Evolutionary conservation across 768 basidiomycete genomes (phyloP), one percentile per base, ranked within the genome.

Genomic region (Holtermanniella nyarrowii): DNA sequence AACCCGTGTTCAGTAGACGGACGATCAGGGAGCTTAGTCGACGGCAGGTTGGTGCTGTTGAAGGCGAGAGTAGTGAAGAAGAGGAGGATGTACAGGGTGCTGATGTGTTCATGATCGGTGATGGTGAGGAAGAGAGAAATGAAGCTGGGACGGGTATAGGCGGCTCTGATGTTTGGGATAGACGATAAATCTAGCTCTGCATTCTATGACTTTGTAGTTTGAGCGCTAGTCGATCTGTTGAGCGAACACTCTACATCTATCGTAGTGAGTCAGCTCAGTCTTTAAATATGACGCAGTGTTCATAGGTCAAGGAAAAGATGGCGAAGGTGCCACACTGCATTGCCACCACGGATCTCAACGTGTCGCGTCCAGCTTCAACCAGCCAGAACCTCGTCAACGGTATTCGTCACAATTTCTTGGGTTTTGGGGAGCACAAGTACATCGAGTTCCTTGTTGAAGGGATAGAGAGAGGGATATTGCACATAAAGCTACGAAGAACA

Each of bases 151-250:
- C 31, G 31, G 10, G 31, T 37, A n/a, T n/a, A n/a, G n/a, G 26
- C 43, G 22, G 26, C 20, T 10, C 14, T 21, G 26, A 31, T 49
- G 4, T 57, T 54, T 42, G 53, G 49, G 2, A 57, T 57, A 43
- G 56, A 53, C 14, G 53, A 54, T 26, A 53, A 57, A 7, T 48
- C 45, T 24, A 53, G 52, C n/a, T n/a, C 7, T 44, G 23, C 10
- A 7, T 18, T 40, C 11, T 40, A 11, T 40, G 37, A n/a, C 37
- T 40, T 40, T 11, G 11, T 40, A n/a, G 12, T n/a, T 12, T 40
- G 11, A 40, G 37, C 37, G 11, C 37, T 11, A 40, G 37, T n/a
- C 37, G 11, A 40, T 40, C n/a, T 11, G 44, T 21, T 3, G 51
- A 16, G n/a, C n/a, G n/a, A n/a, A n/a, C n/a, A n/a, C n/a, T n/a